These are phyloP conservation scores for Nigrospora oryzae DNA, from an alignment of 2,329 filamentous ascomycete species.

Conservation along the genomic window DNA sequence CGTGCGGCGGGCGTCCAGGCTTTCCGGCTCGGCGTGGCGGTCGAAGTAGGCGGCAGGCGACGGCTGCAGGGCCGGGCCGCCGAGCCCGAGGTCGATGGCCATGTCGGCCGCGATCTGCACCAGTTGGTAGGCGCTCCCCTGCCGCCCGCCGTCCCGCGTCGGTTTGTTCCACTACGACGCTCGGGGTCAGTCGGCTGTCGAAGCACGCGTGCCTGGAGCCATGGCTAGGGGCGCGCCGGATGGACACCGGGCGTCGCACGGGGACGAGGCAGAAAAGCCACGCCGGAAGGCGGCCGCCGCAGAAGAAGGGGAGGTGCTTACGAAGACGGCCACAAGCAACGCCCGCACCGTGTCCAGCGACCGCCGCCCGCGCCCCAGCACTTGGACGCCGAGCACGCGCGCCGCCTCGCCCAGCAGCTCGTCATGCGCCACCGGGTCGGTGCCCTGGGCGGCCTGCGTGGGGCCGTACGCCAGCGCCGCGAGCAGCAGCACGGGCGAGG, in stretches of 20 bases:
- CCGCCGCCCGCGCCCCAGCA: not conserved
- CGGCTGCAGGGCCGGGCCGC: not conserved
- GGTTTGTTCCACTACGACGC: not conserved
- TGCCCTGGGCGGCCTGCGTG: conserved; percentile 1
- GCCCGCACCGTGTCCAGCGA: conserved; percentile 1
- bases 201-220: too few relatives aligned
- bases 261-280: too few relatives aligned
- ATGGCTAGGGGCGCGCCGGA: too few relatives aligned
- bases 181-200: too few relatives aligned
- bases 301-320: too few relatives aligned
- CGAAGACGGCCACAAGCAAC: not conserved
- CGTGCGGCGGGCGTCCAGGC: not conserved
- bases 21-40: not conserved
- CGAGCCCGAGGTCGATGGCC: conserved; percentile 2
- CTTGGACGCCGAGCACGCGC: not conserved
- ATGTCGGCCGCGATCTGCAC: conserved; percentile 1
- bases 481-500: conserved; percentile 1
- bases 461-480: not conserved
- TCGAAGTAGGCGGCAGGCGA: not conserved
- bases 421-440: not conserved
- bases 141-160: not conserved
- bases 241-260: too few relatives aligned
- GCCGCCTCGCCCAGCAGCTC: not conserved
- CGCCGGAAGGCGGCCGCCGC: too few relatives aligned
- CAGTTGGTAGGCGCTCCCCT: not conserved